These are phyloP conservation scores for Penicillium cataractarum DNA, from an alignment of 495 filamentous ascomycete species.

Conservation along the genomic window DNA sequence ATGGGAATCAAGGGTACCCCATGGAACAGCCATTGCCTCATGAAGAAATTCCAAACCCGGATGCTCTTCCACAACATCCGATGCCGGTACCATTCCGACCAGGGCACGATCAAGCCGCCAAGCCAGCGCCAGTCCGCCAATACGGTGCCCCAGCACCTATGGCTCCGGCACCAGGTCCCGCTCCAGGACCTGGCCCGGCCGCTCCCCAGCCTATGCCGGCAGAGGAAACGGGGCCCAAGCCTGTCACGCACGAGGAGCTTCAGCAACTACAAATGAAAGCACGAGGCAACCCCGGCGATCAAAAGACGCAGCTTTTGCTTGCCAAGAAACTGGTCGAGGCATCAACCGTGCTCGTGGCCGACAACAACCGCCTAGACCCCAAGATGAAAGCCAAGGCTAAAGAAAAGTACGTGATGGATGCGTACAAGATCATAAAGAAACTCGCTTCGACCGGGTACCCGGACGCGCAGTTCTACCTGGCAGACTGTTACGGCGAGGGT, in stretches of 20 bases:
- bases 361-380: slow-evolving; percentile 69
- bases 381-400: slow-evolving; percentile 74
- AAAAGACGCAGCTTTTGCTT: slow-evolving; percentile 67
- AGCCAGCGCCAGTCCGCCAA: slow-evolving; percentile 74
- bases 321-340: slow-evolving; percentile 90
- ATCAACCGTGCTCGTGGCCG: slow-evolving; percentile 70
- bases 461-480: slow-evolving; percentile 93
- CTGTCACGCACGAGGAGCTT: slow-evolving; percentile 79
- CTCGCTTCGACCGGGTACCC: slow-evolving; percentile 66
- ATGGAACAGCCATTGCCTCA: slow-evolving; percentile 21
- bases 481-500: slow-evolving; percentile 85
- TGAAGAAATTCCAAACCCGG: slow-evolving; percentile 55
- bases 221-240: slow-evolving; percentile 36
- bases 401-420: slow-evolving; percentile 83
- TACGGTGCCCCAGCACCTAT: slow-evolving; percentile 55
- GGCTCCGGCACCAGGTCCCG: slow-evolving; percentile 30
- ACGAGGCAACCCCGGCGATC: slow-evolving; percentile 71
- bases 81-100: slow-evolving; percentile 77
- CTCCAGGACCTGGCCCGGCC: slow-evolving; percentile 25
- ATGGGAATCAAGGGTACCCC: slow-evolving; percentile 10
- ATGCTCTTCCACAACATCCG: slow-evolving; percentile 76
- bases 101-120: slow-evolving; percentile 60
- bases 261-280: slow-evolving; percentile 69
- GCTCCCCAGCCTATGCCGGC: slow-evolving; percentile 36
- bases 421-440: slow-evolving; percentile 88